These are phyloP conservation scores for Grosmannia huntii DNA, from an alignment of 2,329 filamentous ascomycete genomes.

Conservation along the genomic window DNA sequence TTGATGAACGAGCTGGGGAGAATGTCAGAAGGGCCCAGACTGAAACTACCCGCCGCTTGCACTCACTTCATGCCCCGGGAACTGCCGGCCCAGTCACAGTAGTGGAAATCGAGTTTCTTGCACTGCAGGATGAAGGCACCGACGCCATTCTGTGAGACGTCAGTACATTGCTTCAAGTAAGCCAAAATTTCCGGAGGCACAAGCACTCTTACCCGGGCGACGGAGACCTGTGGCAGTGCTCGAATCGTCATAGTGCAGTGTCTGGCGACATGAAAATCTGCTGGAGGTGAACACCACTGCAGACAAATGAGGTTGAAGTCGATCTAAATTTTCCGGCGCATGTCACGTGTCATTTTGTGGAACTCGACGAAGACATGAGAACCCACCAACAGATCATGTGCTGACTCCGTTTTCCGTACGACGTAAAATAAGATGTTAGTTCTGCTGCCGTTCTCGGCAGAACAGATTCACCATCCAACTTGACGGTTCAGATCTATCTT, in stretches of 20 bases:
- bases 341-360: background rate
- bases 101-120: slow-evolving; percentile 90
- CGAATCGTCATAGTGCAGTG: slow-evolving; percentile 12
- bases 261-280: background rate
- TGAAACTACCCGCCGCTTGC: background rate
- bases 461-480: no score
- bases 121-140: slow-evolving; percentile 96
- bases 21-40: background rate
- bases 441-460: no score
- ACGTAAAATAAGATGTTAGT: no score
- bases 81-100: slow-evolving; percentile 92
- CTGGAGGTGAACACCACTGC: background rate
- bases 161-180: background rate
- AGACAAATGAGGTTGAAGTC: background rate
- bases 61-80: slow-evolving; percentile 87
- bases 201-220: slow-evolving; percentile 9
- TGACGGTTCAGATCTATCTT: no score
- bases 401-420: no score
- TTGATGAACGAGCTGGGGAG: slow-evolving; percentile 63
- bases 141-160: slow-evolving; percentile 64
- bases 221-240: slow-evolving; percentile 13
- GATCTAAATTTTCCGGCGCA: background rate
- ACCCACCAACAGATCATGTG: no score
- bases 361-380: background rate
- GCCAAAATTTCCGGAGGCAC: background rate